These are phyloP conservation scores for Aegle marmelos DNA, from an alignment of 345 rosid species.

Conservation along the genomic window DNA sequence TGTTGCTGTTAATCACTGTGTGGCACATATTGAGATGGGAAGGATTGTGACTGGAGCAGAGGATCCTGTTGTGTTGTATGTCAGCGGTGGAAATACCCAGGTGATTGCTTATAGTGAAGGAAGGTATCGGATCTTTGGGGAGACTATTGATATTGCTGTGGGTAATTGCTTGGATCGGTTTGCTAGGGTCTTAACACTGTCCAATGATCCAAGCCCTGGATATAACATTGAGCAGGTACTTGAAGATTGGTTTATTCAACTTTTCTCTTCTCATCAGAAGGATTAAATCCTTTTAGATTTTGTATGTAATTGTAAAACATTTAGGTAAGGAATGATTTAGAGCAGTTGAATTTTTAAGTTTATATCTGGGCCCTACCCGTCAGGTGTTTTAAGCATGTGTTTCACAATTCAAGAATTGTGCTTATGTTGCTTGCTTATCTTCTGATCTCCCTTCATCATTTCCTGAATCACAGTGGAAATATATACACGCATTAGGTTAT, in stretches of 20 bases:
- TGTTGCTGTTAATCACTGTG: slow-evolving; percentile 92
- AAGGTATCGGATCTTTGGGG: slow-evolving; percentile 83
- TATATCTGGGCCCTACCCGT: background rate
- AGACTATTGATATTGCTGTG: slow-evolving; percentile 97
- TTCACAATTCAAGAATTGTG: background rate
- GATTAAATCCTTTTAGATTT: background rate
- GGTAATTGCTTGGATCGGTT: slow-evolving; percentile 97
- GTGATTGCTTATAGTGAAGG: slow-evolving; percentile 98
- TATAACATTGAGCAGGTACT: slow-evolving; percentile 96
- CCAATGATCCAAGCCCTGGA: slow-evolving; percentile 99
- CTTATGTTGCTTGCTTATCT: background rate
- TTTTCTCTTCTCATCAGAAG: background rate
- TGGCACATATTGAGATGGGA: slow-evolving; percentile 99
- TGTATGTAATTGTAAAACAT: no score
- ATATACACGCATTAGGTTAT: background rate
- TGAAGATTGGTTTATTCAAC: background rate
- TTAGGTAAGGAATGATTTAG: background rate
- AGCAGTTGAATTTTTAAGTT: background rate
- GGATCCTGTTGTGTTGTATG: slow-evolving; percentile 94
- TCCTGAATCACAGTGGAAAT: background rate
- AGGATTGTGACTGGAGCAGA: slow-evolving; percentile 88
- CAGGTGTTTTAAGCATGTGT: background rate
- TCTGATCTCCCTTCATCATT: background rate
- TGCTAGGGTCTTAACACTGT: slow-evolving; percentile 82
- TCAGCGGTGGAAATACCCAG: slow-evolving; percentile 98